A percentile compares a stretch with the other conserved stretches of the same genome.
Conservation (phyloP, 2,329 filamentous ascomycete species). For the Whalleya microplaca region DNA sequence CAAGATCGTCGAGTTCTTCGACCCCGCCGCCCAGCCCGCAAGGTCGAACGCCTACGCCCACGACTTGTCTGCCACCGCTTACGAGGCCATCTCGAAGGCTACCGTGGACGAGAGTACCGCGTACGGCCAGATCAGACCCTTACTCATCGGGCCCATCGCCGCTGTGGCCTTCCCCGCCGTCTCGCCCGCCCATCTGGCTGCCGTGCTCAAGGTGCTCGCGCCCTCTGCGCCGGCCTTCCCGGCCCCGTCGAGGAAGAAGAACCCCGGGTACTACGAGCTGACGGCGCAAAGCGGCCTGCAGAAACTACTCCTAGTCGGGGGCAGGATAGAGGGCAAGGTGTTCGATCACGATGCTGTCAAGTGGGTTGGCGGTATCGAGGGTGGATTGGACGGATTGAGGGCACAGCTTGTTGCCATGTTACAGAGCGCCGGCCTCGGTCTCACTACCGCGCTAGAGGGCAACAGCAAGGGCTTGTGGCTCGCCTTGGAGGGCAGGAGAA, state of each 20-base stretch:
- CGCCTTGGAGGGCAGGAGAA: conserved; percentile 80
- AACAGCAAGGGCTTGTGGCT: conserved; percentile 83
- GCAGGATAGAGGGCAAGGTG: conserved; percentile 81
- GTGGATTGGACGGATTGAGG: conserved; percentile 78
- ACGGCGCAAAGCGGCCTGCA: conserved; percentile 79
- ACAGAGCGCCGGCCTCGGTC: conserved; percentile 75
- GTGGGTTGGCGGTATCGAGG: conserved; percentile 74
- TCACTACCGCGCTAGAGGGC: conserved; percentile 80
- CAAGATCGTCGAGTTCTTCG: conserved; percentile 83
- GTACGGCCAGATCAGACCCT: conserved; percentile 67
- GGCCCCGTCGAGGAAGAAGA: conserved; percentile 74
- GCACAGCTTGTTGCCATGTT: conserved; percentile 81
- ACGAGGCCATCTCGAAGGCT: conserved; percentile 49
- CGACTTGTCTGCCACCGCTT: conserved; percentile 59
- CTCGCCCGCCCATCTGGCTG: conserved; percentile 81
- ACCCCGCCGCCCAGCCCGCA: conserved; percentile 48
- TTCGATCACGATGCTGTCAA: conserved; percentile 74
- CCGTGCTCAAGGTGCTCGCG: conserved; percentile 76
- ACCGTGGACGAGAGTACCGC: conserved; percentile 41
- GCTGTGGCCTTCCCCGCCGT: conserved; percentile 80
- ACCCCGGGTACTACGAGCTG: conserved; percentile 80
- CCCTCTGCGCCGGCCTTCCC: conserved; percentile 76
- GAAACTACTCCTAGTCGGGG: conserved; percentile 86
- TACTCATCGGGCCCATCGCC: conserved; percentile 82
- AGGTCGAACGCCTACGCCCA: conserved; percentile 49